These are phyloP conservation scores for Calonectria hongkongensis DNA, from an alignment of 2,329 filamentous ascomycete genomes.

Conservation along the genomic window DNA sequence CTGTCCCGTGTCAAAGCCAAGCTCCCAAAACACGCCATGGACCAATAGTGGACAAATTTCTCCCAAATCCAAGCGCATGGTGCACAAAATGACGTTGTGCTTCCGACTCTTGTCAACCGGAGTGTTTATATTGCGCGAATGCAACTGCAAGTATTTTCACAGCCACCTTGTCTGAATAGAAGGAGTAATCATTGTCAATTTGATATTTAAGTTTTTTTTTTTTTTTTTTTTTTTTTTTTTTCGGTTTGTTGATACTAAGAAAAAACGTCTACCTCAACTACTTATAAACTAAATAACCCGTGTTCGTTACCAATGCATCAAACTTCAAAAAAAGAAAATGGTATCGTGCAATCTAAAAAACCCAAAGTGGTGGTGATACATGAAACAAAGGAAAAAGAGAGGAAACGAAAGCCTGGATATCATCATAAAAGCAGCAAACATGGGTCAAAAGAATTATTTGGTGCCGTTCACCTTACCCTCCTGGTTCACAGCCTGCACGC, in stretches of 20 bases:
- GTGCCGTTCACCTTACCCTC: slow-evolving; percentile 52
- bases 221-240: no score
- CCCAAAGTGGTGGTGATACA: neutral
- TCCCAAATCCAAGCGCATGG: no score
- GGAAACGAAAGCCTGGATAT: neutral
- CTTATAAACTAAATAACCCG: neutral
- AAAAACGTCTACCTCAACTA: neutral
- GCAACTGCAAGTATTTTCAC: no score
- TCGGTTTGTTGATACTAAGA: no score
- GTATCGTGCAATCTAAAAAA: slow-evolving; percentile 17
- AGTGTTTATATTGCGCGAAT: no score
- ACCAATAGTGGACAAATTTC: no score
- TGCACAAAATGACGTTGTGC: no score
- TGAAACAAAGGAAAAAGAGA: neutral
- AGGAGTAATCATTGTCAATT: neutral
- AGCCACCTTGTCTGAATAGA: no score
- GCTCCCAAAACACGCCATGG: no score
- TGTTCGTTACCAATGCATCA: neutral
- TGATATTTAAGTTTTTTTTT: neutral
- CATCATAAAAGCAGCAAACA: neutral
- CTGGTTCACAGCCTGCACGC: slow-evolving; percentile 57
- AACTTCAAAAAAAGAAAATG: neutral
- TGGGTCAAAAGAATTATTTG: slow-evolving; percentile 29
- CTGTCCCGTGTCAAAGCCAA: no score
- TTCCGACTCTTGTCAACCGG: no score